phyloP scores from a whole-genome alignment of 805 yeast species.

The Ascoidea rubescens region DNA sequence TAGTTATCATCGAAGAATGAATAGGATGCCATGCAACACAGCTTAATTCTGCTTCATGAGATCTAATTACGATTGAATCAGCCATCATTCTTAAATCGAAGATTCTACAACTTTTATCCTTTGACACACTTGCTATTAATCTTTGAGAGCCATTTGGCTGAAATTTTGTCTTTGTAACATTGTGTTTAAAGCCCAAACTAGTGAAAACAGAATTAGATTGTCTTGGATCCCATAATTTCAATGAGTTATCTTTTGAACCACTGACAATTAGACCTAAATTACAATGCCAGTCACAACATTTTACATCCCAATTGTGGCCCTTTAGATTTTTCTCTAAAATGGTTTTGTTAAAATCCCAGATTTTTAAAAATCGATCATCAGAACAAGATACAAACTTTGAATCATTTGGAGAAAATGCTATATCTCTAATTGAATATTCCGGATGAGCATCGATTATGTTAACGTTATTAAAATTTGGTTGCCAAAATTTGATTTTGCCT shows the following conservation, averaged over 20 bases:
- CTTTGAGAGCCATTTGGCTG: conserved; percentile 69
- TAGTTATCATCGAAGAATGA: conserved; percentile 63
- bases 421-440: conserved; percentile 63
- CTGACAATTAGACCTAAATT: conserved; percentile 71
- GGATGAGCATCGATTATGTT: conserved; percentile 66
- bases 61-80: conserved; percentile 57
- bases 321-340: conserved; percentile 63
- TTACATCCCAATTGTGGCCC: conserved; percentile 99
- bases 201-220: conserved; percentile 62
- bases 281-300: conserved; percentile 95
- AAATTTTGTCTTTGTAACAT: conserved; percentile 74
- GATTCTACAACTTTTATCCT: conserved; percentile 79
- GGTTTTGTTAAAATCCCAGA: conserved; percentile 90
- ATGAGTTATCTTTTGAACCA: conserved; percentile 90
- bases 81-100: conserved; percentile 83
- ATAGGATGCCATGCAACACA: conserved; percentile 89
- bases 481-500: conserved; percentile 92
- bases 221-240: conserved; percentile 95
- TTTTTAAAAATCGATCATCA: conserved; percentile 81
- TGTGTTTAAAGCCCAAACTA: conserved; percentile 84
- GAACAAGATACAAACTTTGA: conserved; percentile 86
- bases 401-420: conserved; percentile 84
- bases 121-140: conserved; percentile 70
- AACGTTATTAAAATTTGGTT: conserved; percentile 93
- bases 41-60: conserved; percentile 73